phyloP scores from a whole-genome alignment of 345 rosid species.

The Heritiera fomes region DNA sequence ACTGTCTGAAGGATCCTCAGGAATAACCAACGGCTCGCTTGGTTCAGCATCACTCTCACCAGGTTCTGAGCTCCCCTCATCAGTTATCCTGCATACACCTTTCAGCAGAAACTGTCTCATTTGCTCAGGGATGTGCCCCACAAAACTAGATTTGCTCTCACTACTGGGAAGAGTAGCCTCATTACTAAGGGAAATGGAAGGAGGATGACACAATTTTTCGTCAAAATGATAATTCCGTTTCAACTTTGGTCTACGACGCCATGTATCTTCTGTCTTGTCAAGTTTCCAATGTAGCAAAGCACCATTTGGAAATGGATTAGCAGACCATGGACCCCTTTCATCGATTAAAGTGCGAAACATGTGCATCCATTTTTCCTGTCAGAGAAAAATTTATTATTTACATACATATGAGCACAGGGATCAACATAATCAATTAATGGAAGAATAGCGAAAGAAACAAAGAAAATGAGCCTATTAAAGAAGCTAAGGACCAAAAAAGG shows the following conservation, averaged over 20 bases:
- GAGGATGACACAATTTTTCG: conserved; percentile 71
- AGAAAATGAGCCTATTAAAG: not conserved
- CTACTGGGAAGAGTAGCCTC: conserved; percentile 38
- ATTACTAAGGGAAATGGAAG: conserved; percentile 45
- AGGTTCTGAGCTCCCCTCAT: conserved; percentile 72
- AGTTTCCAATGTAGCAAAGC: conserved; percentile 81
- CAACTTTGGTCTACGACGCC: conserved; percentile 94
- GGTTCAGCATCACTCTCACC: conserved; percentile 59
- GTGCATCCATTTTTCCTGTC: conserved; percentile 92
- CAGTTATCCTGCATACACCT: conserved; percentile 80
- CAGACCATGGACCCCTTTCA: conserved; percentile 99
- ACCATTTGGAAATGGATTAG: conserved; percentile 84
- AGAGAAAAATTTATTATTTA: conserved; percentile 11
- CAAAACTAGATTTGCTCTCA: conserved; percentile 64
- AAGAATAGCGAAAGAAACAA: not conserved
- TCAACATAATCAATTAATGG: conserved; percentile 4
- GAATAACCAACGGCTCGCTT: conserved; percentile 38
- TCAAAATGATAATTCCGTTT: conserved; percentile 92
- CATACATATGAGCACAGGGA: conserved; percentile 12
- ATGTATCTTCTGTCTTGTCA: conserved; percentile 93
- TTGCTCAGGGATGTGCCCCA: conserved; percentile 92
- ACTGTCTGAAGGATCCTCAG: conserved; percentile 53
- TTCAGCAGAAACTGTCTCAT: conserved; percentile 90
- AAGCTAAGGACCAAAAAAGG: conserved; percentile 14
- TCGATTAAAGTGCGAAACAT: conserved; percentile 91